Base-by-base conservation (phyloP, 495 filamentous ascomycete genomes). In the Penicillium bialowiezense region DNA sequence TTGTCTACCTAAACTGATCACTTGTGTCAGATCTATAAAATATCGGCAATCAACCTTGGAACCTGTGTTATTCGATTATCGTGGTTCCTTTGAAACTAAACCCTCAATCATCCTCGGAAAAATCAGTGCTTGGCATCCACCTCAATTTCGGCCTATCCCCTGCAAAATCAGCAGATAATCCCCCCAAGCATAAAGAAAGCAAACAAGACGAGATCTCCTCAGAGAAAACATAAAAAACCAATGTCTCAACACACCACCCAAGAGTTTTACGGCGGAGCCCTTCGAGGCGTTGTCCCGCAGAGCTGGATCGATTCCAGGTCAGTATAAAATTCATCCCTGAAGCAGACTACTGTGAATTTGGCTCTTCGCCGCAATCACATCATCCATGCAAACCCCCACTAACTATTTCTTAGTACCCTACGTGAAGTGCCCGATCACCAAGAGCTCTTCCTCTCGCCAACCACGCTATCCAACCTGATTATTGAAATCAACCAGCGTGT, bases 361-460 rank as follows among this genome's bases (percentile, higher is more conserved):
- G 3, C 19, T 12, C n/a, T n/a, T n/a, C n/a, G n/a, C n/a, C n/a
- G n/a, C n/a, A n/a, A n/a, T n/a, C n/a, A n/a, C n/a, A n/a, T n/a
- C n/a, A n/a, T n/a, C n/a, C n/a, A n/a, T n/a, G n/a, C 12, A 17
- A 41, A 8, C 45, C 17, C 52, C 31, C 26, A 51, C 56, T 56
- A 48, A 57, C 47, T 14, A 19, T 13, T 14, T 10, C 14, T 39
- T 41, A 95, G 89, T 70, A 76, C 74, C 43, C 81, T 96, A 64
- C 90, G 93, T 63, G 83, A 92, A 74, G 83, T 98, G 33, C 93
- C 93, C 38, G 88, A 96, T 65, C 83, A 95, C 68, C 91, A 98
- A 72, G 93, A 98, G 76, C 85, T 96, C 56, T 96, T 83, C 68
- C 84, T 98, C 65, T 89, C 89, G 63, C 65, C 67, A 15, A 81